phyloP scores from a whole-genome alignment of 2,329 filamentous ascomycete genomes.

The Aspergillus glaucus region DNA sequence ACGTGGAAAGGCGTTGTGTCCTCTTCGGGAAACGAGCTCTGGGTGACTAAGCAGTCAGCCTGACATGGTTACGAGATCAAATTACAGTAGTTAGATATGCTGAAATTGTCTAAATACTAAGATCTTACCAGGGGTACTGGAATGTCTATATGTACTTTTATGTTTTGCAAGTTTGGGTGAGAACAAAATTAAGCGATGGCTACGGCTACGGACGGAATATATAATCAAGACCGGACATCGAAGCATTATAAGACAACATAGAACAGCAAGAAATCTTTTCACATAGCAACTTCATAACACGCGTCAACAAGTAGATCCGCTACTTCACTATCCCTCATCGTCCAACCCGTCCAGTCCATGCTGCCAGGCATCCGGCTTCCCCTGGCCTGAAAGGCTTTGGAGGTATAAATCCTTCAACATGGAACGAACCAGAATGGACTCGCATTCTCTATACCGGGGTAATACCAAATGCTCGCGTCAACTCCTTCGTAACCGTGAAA shows the following conservation, averaged over 20 bases:
- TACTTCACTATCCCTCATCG: constrained; percentile 22
- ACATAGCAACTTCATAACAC: constrained; percentile 29
- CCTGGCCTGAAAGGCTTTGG: background rate
- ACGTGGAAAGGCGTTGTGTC: constrained; percentile 1
- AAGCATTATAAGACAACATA: constrained; percentile 14
- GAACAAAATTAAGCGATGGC: background rate
- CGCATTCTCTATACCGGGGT: constrained; percentile 27
- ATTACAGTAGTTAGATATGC: background rate
- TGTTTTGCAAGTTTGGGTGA: background rate
- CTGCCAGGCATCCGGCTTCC: constrained; percentile 5
- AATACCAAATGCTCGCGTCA: constrained; percentile 21
- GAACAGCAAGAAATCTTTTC: constrained; percentile 19
- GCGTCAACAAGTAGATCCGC: constrained; percentile 22
- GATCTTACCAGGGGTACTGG: background rate
- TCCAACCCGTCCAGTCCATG: constrained; percentile 11
- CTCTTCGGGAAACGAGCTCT: background rate
- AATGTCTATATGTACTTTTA: background rate
- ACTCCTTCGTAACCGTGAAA: constrained; percentile 25
- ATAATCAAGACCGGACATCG: background rate
- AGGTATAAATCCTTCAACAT: constrained; percentile 5
- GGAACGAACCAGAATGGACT: constrained; percentile 8
- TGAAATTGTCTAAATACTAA: background rate
- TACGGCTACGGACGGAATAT: background rate
- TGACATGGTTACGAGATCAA: background rate
- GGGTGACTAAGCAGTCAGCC: background rate